Evolutionary conservation across 306 rosid genomes (phyloP), one percentile per base, ranked within the genome.

Genomic region (Glycyrrhiza uralensis): DNA sequence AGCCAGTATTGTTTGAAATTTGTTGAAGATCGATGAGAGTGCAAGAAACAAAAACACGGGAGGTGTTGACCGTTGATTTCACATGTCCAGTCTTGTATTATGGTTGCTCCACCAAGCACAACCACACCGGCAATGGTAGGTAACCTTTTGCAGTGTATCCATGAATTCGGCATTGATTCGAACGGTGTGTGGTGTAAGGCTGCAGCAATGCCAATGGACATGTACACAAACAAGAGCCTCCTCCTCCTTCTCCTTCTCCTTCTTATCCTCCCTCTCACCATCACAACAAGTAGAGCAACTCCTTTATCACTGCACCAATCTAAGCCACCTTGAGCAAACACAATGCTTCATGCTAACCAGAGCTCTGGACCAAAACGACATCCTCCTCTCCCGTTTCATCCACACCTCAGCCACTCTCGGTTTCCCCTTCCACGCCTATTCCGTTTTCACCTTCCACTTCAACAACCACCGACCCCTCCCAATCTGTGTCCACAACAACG

Each of bases 251-350:
- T 42, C 23, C 50, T 36, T 1, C 2, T 49, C 7, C 36, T 23
- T 10, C 42, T 47, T 15, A 1, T 42, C n/a, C 26, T 58, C n/a
- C 55, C 14, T 9, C 18, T 46, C 36, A 26, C 9, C 30, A 23
- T 26, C 62, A 19, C 0, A 7, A 15, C 56, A 36, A 4, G 30
- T 4, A n/a, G 62, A 76, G 13, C 56, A 39, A 7, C 59, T 79
- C 13, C 76, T 78, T 64, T 30, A n/a, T 4, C 63, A 28, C 0
- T 85, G 82, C 76, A 36, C 79, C 62, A 55, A 15, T 8, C 58
- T 62, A 56, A 51, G n/a, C 8, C 96, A 89, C 68, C 67, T 87
- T 13, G 47, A 55, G 35, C 90, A 87, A 76, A 74, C 85, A 19
- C 92, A 89, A 29, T 73, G 56, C 38, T 66, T 81, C 69, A 66